A percentile compares a stretch with the other conserved stretches of the same genome.
These are phyloP conservation scores for Ophiocordyceps sinensis DNA, from an alignment of 2,329 filamentous ascomycete species.

Conservation along the genomic window DNA sequence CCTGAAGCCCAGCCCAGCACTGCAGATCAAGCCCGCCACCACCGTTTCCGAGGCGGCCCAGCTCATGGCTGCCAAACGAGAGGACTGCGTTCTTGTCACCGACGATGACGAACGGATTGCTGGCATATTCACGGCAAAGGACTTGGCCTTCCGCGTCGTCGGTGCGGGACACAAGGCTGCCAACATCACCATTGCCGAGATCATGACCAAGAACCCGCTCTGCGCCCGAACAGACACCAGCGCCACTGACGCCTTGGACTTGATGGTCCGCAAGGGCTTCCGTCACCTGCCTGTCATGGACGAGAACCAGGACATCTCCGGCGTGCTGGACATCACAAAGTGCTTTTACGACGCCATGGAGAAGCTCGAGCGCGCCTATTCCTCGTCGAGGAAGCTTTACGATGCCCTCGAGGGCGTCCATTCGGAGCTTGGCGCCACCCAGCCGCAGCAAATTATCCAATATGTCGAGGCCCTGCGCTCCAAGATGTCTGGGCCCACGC, in stretches of 20 bases:
- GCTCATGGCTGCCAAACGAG: constrained; percentile 95
- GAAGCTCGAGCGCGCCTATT: constrained; percentile 94
- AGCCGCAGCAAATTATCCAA: constrained; percentile 97
- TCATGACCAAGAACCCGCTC: constrained; percentile 99
- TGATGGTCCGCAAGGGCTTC: constrained; percentile 98
- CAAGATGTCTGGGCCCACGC: constrained; percentile 96
- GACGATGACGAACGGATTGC: constrained; percentile 97
- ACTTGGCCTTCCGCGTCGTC: constrained; percentile 92
- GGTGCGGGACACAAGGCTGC: constrained; percentile 79
- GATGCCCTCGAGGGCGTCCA: constrained; percentile 96
- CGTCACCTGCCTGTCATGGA: constrained; percentile 98
- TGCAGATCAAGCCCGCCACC: constrained; percentile 92
- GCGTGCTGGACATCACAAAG: constrained; percentile 96
- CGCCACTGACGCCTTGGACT: constrained; percentile 88
- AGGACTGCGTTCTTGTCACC: constrained; percentile 94
- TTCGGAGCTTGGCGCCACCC: constrained; percentile 86
- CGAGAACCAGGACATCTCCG: constrained; percentile 97
- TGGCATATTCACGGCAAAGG: constrained; percentile 97
- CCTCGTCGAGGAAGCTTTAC: constrained; percentile 94
- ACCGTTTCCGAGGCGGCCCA: constrained; percentile 94
- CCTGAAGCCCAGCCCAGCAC: constrained; percentile 83
- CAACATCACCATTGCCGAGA: constrained; percentile 87
- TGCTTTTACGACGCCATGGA: constrained; percentile 99
- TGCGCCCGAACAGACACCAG: constrained; percentile 96
- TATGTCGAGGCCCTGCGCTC: constrained; percentile 90